Evolutionary conservation across 2,329 filamentous ascomycete genomes (phyloP), one percentile per base, ranked within the genome.

Genomic region (Colletotrichum sp.): DNA sequence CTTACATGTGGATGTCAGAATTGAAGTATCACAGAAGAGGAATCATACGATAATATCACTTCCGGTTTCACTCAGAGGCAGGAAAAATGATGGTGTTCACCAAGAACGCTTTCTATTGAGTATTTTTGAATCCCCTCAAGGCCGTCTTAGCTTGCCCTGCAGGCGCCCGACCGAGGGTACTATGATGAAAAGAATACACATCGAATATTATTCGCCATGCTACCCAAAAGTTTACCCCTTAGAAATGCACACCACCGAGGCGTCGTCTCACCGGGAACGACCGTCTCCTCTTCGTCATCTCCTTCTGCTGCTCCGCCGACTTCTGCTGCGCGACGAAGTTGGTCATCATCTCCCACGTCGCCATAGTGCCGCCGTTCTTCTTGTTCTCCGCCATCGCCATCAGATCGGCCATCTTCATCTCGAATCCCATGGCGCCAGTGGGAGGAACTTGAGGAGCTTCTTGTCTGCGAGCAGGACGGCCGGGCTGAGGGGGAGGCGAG

Each of bases 141-240:
- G 63, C 28, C 44, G 69, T 57, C 62, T 44, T 18, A 59, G 39
- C 63, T 69, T 73, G 64, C 69, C 63, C 57, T 59, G 70, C 57
- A 64, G 44, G 55, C 57, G 44, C 64, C 73, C 64, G 57, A 63
- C 57, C 44, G 70, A 57, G 64, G 63, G 64, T 69, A 64, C n/a
- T 44, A 73, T 76, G 70, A 72, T 68, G 63, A 59, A 69, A 64
- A 59, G 44, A 65, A 76, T 64, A 76, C 57, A 69, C 44, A 59
- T 76, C 44, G 64, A 76, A 59, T 69, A 73, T 73, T 69, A 73
- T 63, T 63, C 69, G 73, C 73, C 73, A 76, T 76, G 73, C 73
- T 72, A 57, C 32, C 28, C 30, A n/a, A 55, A 69, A 24, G 15
- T 21, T 21, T 8, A 18, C 36, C 18, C 21, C 24, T 52, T 76